These are phyloP conservation scores for Clonostachys rhizophaga DNA, from an alignment of 2,329 filamentous ascomycete species.

Conservation along the genomic window DNA sequence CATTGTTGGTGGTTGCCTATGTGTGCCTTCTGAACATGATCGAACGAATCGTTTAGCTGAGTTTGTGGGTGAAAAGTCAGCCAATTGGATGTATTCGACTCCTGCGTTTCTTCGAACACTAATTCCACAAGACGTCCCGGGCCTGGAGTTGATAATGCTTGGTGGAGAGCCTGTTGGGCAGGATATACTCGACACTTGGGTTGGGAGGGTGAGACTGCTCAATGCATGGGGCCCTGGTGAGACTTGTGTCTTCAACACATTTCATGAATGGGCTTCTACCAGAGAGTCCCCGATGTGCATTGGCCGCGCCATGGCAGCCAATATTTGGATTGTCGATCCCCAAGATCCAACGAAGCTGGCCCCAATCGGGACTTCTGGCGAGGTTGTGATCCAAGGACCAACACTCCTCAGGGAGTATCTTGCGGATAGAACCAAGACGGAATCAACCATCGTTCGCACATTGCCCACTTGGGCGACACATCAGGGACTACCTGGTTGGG, in stretches of 20 bases:
- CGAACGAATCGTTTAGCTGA: slow-evolving; percentile 2
- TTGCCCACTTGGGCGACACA: slow-evolving; percentile 33
- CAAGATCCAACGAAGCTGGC: slow-evolving; percentile 7
- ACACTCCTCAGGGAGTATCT: slow-evolving; percentile 51
- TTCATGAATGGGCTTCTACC: neutral
- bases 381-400: slow-evolving; percentile 41
- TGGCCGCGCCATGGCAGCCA: slow-evolving; percentile 1
- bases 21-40: slow-evolving; percentile 10
- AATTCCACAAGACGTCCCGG: slow-evolving; percentile 1
- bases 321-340: slow-evolving; percentile 8
- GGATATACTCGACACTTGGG: slow-evolving; percentile 9
- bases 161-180: slow-evolving; percentile 7
- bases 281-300: slow-evolving; percentile 1
- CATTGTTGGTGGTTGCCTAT: slow-evolving; percentile 10
- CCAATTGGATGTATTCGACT: neutral
- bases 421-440: slow-evolving; percentile 43
- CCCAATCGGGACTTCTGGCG: slow-evolving; percentile 22
- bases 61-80: neutral
- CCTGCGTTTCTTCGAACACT: slow-evolving; percentile 2
- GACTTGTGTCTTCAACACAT: slow-evolving; percentile 1
- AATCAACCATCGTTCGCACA: slow-evolving; percentile 39
- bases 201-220: neutral
- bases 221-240: slow-evolving; percentile 12
- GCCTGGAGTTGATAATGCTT: slow-evolving; percentile 3
- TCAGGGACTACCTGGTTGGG: slow-evolving; percentile 7